Evolutionary conservation across 768 basidiomycete species (phyloP), one percentile per base, ranked within the genome.

Genomic region (Serpula lacrymans): DNA sequence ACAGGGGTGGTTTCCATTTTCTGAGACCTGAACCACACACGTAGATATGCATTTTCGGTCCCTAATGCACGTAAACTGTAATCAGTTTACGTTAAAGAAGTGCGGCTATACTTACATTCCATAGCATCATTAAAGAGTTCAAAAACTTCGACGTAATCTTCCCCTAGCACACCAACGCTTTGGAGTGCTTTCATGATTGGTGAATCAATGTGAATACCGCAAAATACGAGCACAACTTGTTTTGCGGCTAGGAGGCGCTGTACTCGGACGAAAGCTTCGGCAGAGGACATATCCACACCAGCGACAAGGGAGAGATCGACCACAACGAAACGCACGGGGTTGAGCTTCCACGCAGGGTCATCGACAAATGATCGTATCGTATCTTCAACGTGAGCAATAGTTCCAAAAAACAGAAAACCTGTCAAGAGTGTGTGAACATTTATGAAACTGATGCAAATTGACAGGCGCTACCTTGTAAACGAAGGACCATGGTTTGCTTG

Each of bases 11-110:
- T 66, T 54, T 86, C 80, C 16, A 72, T 58, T 52, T 83, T 83
- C 54, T 79, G 78, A 1, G 78, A 75, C 44, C 70, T 67, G 48
- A 86, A 85, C 86, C 85, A 88, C 6, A 86, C 82, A 39, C 76
- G 77, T 46, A 97, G 56, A 64, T 96, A 96, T 0, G 80, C 86
- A 62, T 97, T 97, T 65, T 97, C 93, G 0, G 90, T 94, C 93
- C 93, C 88, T 75, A 18, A 31, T 21, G n/a, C 10, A 25, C 17
- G 14, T 32, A 6, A 24, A 8, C 9, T 12, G 16, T 26, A 10
- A 30, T 46, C 28, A 48, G 24, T 24, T 17, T 20, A 34, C 18
- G 13, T 8, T 13, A 10, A 27, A 21, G 14, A 43, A 16, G 17
- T 6, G 9, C 14, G 34, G 25, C 32, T 34, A 45, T 12, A 70